Conservation (phyloP, 352 stramenopile genomes). For the Thraustochytrium sp. region DNA sequence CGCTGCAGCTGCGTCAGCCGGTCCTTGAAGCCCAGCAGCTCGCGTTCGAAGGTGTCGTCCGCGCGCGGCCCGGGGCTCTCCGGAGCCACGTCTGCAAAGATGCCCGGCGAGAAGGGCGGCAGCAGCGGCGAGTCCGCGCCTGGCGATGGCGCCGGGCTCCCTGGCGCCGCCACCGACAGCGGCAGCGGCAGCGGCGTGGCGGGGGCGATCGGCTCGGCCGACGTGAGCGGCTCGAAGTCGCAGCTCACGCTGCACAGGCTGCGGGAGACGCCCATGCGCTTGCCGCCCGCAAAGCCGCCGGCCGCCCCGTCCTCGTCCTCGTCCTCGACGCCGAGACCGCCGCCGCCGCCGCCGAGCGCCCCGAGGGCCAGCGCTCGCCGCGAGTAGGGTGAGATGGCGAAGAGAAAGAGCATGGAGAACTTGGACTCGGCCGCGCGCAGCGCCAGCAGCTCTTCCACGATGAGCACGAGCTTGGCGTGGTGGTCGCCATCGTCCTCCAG, state of each 20-base stretch:
- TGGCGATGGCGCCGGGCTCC: not conserved
- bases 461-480: not conserved
- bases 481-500: not conserved
- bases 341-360: not conserved
- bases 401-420: slow-evolving; percentile 4
- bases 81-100: not conserved
- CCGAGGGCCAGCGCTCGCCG: not conserved
- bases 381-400: slow-evolving; percentile 17
- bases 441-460: not conserved
- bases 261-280: not conserved
- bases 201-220: too few species aligned
- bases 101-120: not conserved
- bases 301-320: not conserved
- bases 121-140: not conserved
- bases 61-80: not conserved
- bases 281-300: too few species aligned
- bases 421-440: not conserved
- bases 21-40: not conserved
- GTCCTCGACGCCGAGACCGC: too few species aligned
- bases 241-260: slow-evolving; percentile 1
- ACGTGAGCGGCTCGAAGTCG: not conserved
- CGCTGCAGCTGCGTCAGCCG: not conserved
- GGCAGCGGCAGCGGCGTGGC: too few species aligned
- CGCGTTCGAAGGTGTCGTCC: not conserved
- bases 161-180: too few species aligned